Evolutionary conservation across 768 basidiomycete species (phyloP).

Genomic region (Podaxis sp.): DNA sequence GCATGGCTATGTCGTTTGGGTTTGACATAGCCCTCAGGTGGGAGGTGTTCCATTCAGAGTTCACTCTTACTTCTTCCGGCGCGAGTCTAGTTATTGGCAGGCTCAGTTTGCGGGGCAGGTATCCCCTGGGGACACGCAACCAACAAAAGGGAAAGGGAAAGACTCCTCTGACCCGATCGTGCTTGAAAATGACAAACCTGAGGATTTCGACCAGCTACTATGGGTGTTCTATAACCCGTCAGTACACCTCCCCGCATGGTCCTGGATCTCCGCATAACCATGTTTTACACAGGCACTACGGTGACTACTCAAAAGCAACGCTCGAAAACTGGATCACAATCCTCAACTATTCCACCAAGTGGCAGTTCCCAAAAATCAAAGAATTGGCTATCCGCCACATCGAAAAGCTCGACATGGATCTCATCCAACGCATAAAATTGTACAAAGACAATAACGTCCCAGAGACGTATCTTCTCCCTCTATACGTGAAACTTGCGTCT

Average conservation of each 20-base stretch:
- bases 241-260: not conserved
- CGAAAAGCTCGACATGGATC: not conserved
- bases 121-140: too few species aligned
- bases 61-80: slow-evolving; percentile 17
- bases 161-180: slow-evolving; percentile 6
- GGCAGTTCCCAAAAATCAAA: slow-evolving; percentile 1
- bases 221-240: slow-evolving; percentile 17
- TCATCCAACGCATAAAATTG: not conserved
- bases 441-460: slow-evolving; percentile 1
- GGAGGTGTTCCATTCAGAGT: slow-evolving; percentile 13
- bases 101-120: slow-evolving; percentile 1
- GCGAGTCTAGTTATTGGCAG: slow-evolving; percentile 16
- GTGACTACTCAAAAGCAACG: not conserved
- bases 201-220: slow-evolving; percentile 16
- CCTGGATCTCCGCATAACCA: not conserved
- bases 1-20: not conserved
- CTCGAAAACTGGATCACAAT: slow-evolving; percentile 5
- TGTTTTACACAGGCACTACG: not conserved
- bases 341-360: not conserved
- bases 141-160: too few species aligned
- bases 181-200: slow-evolving; percentile 8
- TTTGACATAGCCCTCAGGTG: slow-evolving; percentile 6
- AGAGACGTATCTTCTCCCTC: not conserved
- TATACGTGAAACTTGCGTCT: not conserved
- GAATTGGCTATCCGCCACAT: slow-evolving; percentile 3